phyloP scores from a whole-genome alignment of 257 asterid genomes.

The Salvia hispanica region DNA sequence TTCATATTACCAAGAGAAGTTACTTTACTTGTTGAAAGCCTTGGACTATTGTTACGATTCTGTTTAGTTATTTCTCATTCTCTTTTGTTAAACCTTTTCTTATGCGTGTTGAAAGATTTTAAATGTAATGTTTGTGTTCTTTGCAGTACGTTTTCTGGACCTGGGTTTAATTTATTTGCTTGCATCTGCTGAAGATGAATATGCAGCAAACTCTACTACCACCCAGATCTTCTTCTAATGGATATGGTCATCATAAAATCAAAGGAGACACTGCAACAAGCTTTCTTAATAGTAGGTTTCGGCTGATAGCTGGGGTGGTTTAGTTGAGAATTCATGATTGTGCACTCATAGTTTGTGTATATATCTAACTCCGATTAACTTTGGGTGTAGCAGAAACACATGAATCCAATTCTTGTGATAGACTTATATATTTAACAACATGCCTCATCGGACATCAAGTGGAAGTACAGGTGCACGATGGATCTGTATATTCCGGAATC shows the following conservation, averaged over 20 bases:
- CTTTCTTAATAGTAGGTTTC: conserved; percentile 54
- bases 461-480: conserved; percentile 89
- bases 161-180: conserved; percentile 29
- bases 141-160: conserved; percentile 40
- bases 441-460: conserved; percentile 93
- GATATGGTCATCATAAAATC: conserved; percentile 62
- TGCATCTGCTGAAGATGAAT: conserved; percentile 50
- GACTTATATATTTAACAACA: conserved; percentile 61
- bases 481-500: conserved; percentile 82
- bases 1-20: conserved; percentile 16
- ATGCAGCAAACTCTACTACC: conserved; percentile 64
- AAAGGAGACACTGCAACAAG: conserved; percentile 54
- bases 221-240: conserved; percentile 66
- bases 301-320: conserved; percentile 46
- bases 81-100: conserved; percentile 8
- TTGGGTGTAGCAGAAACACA: conserved; percentile 61
- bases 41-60: conserved; percentile 13
- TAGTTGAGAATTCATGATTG: conserved; percentile 47
- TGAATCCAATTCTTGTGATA: conserved; percentile 66
- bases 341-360: conserved; percentile 22
- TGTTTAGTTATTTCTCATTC: background rate
- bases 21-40: conserved; percentile 11
- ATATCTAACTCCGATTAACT: conserved; percentile 35
- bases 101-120: conserved; percentile 1
- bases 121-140: background rate